Base-by-base conservation (phyloP, 2,329 filamentous ascomycete species). In the Fusarium marasasianum region DNA sequence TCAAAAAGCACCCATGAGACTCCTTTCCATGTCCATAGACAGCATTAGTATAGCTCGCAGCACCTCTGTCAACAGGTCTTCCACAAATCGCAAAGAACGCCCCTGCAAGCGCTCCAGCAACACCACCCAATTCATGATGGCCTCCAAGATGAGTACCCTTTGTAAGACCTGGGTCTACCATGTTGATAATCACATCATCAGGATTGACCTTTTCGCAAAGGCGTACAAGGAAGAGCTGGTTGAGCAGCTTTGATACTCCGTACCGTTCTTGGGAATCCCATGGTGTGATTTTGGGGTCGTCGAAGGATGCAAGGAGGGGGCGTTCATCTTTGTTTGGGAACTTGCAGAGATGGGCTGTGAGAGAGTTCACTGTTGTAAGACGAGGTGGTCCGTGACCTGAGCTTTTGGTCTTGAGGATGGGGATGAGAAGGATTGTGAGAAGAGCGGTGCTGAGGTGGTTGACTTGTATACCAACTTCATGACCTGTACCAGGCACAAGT, bases 1-100 rank as follows among this genome's bases (percentile, higher is more conserved):
- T 86, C 2, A 88, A 45, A 66, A 86, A 88, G 50, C 83, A 86
- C 0, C 87, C 87, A 73, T 90, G 87, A 1, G 85, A 85, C 74
- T 88, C 86, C 48, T 81, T 82, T 0, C 87, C 87, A 60, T 88
- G 83, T 0, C 81, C 79, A 2, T 85, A 79, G 0, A 78, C 79
- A 1, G 87, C 87, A 74, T 89, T 84, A 2, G 88, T 63, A 72
- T 86, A 88, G 0, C 83, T 85, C 51, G 82, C 84, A 3, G 86
- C 86, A 10, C 84, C 87, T 10, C 82, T 81, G 11, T 80, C 77
- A 18, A 81, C 40, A 8, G 73, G 80, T 26, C 84, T 79, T 0
- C 75, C 84, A 2, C 76, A 70, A 10, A 82, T 4, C 3, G 63
- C 54, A 14, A 72, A 53, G 20, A 77, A 66, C 1, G 35, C 9